Percentiles rank a stretch among this genome's conserved stretches.
Evolutionary conservation across 2,329 filamentous ascomycete genomes (phyloP).

Genomic region (Neofusicoccum laricinum): DNA sequence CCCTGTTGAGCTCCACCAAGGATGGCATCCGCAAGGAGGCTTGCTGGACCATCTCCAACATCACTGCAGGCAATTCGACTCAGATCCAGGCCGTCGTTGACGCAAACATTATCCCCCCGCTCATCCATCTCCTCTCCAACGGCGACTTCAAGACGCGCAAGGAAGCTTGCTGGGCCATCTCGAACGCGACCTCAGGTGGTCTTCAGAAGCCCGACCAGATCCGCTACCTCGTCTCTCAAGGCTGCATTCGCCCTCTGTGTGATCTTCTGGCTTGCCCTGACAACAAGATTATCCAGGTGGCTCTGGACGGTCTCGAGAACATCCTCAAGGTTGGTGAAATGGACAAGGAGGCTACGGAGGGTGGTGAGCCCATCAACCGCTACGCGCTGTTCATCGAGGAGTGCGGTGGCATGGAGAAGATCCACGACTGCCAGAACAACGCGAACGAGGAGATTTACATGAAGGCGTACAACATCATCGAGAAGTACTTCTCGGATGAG

Average conservation of each 20-base stretch:
- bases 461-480: slow-evolving; percentile 99
- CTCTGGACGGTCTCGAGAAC: slow-evolving; percentile 95
- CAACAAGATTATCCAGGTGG: slow-evolving; percentile 99
- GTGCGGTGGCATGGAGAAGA: slow-evolving; percentile 99
- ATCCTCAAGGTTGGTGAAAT: slow-evolving; percentile 99
- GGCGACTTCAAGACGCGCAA: slow-evolving; percentile 99
- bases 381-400: slow-evolving; percentile 99
- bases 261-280: slow-evolving; percentile 94
- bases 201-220: slow-evolving; percentile 99
- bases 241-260: slow-evolving; percentile 96
- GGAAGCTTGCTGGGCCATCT: slow-evolving; percentile 99
- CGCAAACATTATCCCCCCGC: slow-evolving; percentile 90
- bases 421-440: slow-evolving; percentile 99
- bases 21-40: slow-evolving; percentile 99
- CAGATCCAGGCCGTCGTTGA: slow-evolving; percentile 98
- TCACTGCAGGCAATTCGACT: slow-evolving; percentile 94
- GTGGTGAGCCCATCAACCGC: slow-evolving; percentile 79
- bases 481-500: slow-evolving; percentile 99
- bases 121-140: slow-evolving; percentile 94
- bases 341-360: slow-evolving; percentile 86
- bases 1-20: slow-evolving; percentile 92
- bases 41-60: slow-evolving; percentile 99
- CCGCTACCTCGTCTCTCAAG: slow-evolving; percentile 85
- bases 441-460: slow-evolving; percentile 99
- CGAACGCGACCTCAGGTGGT: slow-evolving; percentile 94